Evolutionary conservation across 2,329 filamentous ascomycete genomes (phyloP), one percentile per base, ranked within the genome.

Genomic region (Ceratocystis colombiana): DNA sequence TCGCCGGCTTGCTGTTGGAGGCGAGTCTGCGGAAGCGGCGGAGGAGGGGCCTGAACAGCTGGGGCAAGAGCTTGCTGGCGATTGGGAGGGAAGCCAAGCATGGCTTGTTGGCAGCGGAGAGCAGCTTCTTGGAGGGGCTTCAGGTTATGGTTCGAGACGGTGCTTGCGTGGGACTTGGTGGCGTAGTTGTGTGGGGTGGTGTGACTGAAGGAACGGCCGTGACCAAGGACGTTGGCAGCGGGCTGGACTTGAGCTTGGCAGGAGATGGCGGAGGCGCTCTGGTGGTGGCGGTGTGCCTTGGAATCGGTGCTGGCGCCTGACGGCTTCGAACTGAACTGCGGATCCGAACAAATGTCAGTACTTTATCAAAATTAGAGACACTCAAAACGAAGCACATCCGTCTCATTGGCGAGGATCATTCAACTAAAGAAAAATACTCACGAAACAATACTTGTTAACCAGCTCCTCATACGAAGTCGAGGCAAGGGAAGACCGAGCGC

Each of bases 381-480:
- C 5, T 15, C 30, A 33, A 37, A n/a, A 37, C 3, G 12, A 20
- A n/a, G 12, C 37, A 41, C 10, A 12, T 41, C 37, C 37, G 37
- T 41, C 37, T 41, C 10, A 41, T 41, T 5, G 10, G 10, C 3
- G 10, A 5, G 37, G 3, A 33, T 15, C 17, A 59, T n/a, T n/a
- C 5, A n/a, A 3, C 17, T 37, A 1, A 37, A 59, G 12, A 8
- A 37, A 46, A 44, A 37, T 67, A 96, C 93, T 86, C 93, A 96
- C 93, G 85, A 97, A 99, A 83, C 94, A 99, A 82, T 96, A 99
- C 80, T 96, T 96, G 80, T 96, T 92, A 76, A 99, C 88, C 70
- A 99, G 84, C 78, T 99, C 94, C 77, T 95, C 90, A 76, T 99
- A 97, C 68, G 93, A 92, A 68, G 90, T 86, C 70, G 91, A 95